These are phyloP conservation scores for Geranomyces michiganensis DNA, from an alignment of 192 early-diverging fungal genomes.

Conservation along the genomic window DNA sequence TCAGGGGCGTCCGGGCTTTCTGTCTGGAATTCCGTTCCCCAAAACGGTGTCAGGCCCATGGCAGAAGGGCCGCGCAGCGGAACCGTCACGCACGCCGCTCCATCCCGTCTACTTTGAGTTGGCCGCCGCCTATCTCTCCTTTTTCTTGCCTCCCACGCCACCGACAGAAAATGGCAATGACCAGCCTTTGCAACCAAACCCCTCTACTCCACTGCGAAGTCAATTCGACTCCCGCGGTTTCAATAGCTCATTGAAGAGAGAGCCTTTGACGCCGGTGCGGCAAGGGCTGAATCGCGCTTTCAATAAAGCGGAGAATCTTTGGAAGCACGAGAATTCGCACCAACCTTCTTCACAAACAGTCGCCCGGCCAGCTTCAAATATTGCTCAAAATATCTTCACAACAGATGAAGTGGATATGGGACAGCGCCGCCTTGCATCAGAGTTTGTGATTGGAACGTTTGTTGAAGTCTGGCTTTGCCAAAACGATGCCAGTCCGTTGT, in stretches of 20 bases:
- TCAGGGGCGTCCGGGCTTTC: not conserved
- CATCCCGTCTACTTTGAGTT: conserved; percentile 23
- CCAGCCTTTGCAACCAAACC: not conserved
- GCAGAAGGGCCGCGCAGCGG: not conserved
- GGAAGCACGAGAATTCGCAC: not conserved
- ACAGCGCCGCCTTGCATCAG: conserved; percentile 24
- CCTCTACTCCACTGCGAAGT: not conserved
- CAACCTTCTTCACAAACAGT: not conserved
- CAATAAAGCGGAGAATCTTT: conserved; percentile 2
- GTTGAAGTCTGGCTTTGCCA: conserved; percentile 47
- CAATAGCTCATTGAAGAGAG: not conserved
- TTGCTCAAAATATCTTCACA: not conserved
- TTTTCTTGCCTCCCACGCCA: conserved; percentile 17
- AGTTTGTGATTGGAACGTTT: conserved; percentile 40
- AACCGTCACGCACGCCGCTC: conserved; percentile 7
- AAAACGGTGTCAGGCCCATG: conserved; percentile 8
- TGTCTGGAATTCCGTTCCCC: not conserved
- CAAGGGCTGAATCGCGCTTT: not conserved
- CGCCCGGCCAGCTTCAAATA: not conserved
- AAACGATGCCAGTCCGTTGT: conserved; percentile 33
- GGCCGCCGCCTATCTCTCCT: conserved; percentile 1
- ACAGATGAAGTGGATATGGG: conserved; percentile 6
- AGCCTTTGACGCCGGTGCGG: not conserved
- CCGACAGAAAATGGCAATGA: conserved; percentile 1
- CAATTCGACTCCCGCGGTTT: not conserved